phyloP scores from a whole-genome alignment of 2,329 filamentous ascomycete species.

The Fusarium euwallaceae region DNA sequence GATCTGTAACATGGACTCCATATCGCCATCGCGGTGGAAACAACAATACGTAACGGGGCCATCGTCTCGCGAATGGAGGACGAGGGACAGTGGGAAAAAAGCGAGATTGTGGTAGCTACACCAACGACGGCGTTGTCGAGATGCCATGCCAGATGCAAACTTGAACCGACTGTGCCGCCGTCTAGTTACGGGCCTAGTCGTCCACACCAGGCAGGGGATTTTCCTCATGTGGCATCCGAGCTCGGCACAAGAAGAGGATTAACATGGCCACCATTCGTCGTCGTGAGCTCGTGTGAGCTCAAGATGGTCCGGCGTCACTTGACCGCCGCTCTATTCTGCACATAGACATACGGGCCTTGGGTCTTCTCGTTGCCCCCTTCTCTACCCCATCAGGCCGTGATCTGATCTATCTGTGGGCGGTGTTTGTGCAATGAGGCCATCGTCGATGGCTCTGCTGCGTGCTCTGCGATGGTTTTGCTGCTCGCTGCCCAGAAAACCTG shows the following conservation, averaged over 20 bases:
- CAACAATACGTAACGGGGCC: slow-evolving; percentile 36
- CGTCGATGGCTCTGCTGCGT: slow-evolving; percentile 29
- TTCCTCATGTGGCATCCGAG: slow-evolving; percentile 46
- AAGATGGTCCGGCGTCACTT: slow-evolving; percentile 43
- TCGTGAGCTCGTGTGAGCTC: slow-evolving; percentile 37
- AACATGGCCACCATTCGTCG: slow-evolving; percentile 39
- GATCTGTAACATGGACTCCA: slow-evolving; percentile 42
- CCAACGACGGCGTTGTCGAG: slow-evolving; percentile 24
- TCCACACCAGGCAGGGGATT: slow-evolving; percentile 35
- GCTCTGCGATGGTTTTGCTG: slow-evolving; percentile 40
- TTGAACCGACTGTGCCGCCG: slow-evolving; percentile 16
- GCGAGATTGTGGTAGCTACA: slow-evolving; percentile 33
- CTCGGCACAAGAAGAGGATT: slow-evolving; percentile 34
- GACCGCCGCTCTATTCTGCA: slow-evolving; percentile 41
- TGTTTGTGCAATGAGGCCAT: slow-evolving; percentile 45
- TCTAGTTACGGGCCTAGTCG: slow-evolving; percentile 20
- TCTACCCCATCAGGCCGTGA: slow-evolving; percentile 30
- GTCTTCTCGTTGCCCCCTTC: slow-evolving; percentile 21
- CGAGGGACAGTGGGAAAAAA: slow-evolving; percentile 7
- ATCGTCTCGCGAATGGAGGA: slow-evolving; percentile 23
- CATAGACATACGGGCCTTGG: slow-evolving; percentile 9
- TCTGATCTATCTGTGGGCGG: slow-evolving; percentile 41
- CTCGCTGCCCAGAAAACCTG: slow-evolving; percentile 38
- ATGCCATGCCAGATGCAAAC: slow-evolving; percentile 36
- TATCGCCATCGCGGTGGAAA: slow-evolving; percentile 38